phyloP scores from a whole-genome alignment of 1,284 basidiomycete genomes.

The Entoloma clypeatum region DNA sequence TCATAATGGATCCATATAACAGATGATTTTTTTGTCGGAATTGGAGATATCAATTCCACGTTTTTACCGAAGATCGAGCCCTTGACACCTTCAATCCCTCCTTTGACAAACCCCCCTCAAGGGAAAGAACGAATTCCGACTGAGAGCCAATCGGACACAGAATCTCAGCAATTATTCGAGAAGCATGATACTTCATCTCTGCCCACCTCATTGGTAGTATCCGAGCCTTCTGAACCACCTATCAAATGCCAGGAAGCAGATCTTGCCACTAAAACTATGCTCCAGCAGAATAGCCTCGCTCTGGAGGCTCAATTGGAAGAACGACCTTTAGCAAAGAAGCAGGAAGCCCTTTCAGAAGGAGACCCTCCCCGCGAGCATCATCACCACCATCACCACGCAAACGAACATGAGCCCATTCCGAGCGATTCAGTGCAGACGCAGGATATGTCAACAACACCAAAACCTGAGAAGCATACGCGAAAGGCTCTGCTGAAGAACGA shows the following conservation, averaged over 20 bases:
- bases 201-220: constrained; percentile 18
- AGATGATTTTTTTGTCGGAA: constrained; percentile 99
- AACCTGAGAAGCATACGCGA: constrained; percentile 41
- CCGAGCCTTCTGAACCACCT: constrained; percentile 26
- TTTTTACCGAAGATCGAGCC: constrained; percentile 80
- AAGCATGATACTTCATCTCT: constrained; percentile 4
- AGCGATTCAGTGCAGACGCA: constrained; percentile 14
- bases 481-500: constrained; percentile 85
- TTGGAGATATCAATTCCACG: constrained; percentile 95
- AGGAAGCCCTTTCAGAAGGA: constrained; percentile 66
- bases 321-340: constrained; percentile 84
- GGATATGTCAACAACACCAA: constrained; percentile 20
- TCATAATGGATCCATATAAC: constrained; percentile 12
- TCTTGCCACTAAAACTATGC: constrained; percentile 48
- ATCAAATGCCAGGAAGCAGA: constrained; percentile 41
- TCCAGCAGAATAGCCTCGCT: constrained; percentile 62
- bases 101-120: constrained; percentile 17
- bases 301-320: constrained; percentile 84
- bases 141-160: constrained; percentile 1
- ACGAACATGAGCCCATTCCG: constrained; percentile 10
- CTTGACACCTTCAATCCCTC: constrained; percentile 35
- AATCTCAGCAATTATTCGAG: neutral
- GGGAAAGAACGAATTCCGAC: constrained; percentile 16
- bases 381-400: constrained; percentile 15
- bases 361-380: constrained; percentile 24